These are phyloP conservation scores for Pleurotus eryngii DNA, from an alignment of 768 basidiomycete species.

Conservation along the genomic window DNA sequence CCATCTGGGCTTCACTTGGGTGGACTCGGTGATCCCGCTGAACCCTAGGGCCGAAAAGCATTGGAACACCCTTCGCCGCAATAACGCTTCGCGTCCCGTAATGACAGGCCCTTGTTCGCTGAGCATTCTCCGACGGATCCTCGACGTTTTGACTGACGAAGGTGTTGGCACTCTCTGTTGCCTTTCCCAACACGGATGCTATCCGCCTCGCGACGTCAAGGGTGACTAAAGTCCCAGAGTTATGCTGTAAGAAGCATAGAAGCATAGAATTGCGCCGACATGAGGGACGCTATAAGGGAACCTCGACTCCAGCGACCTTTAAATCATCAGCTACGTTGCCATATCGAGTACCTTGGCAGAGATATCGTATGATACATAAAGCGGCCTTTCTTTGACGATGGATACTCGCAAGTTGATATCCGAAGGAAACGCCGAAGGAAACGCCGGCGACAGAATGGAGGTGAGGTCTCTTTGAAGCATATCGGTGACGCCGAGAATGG, in stretches of 20 bases:
- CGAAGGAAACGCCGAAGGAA: too few species aligned
- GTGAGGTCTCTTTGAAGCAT: conserved; percentile 81
- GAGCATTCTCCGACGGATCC: conserved; percentile 46
- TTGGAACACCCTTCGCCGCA: conserved; percentile 83
- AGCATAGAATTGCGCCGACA: conserved; percentile 90
- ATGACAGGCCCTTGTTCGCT: conserved; percentile 43
- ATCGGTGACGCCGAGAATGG: conserved; percentile 73
- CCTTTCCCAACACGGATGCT: conserved; percentile 82
- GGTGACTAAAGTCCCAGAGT: conserved; percentile 70
- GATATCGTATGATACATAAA: conserved; percentile 94
- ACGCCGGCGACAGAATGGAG: conserved; percentile 65
- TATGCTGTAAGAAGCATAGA: conserved; percentile 85
- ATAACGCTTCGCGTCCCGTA: conserved; percentile 78
- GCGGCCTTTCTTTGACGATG: conserved; percentile 79
- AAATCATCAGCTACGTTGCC: conserved; percentile 86
- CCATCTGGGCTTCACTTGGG: conserved; percentile 85
- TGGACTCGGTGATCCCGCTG: conserved; percentile 74
- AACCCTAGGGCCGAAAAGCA: conserved; percentile 84
- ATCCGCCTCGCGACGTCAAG: conserved; percentile 92
- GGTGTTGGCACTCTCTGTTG: conserved; percentile 75
- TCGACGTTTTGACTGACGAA: conserved; percentile 71
- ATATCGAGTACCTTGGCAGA: conserved; percentile 88
- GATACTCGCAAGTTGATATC: conserved; percentile 75
- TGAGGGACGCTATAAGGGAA: conserved; percentile 82
- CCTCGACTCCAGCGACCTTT: conserved; percentile 74